Conservation (phyloP, 768 basidiomycete genomes). For the Aureoboletus auriporus region DNA sequence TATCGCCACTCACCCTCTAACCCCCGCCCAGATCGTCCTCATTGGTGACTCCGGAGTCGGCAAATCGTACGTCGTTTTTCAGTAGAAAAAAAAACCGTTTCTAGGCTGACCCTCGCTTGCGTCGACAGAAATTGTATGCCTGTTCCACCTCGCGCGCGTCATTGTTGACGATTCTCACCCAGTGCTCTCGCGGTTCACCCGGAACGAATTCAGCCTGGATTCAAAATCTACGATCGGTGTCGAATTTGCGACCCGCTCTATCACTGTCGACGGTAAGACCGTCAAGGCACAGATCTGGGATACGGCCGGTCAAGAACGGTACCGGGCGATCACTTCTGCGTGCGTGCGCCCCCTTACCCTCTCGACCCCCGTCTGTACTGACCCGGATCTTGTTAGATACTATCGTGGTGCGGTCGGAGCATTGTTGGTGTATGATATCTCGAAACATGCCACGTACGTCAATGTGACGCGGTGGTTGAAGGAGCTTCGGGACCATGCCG, state of each 20-base stretch:
- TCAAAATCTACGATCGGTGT: constrained; percentile 99
- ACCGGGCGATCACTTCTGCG: constrained; percentile 97
- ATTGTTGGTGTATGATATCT: constrained; percentile 90
- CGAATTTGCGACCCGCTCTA: constrained; percentile 95
- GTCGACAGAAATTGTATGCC: constrained; percentile 33
- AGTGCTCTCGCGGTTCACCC: constrained; percentile 99
- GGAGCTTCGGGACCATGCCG: constrained; percentile 93
- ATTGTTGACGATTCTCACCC: constrained; percentile 1
- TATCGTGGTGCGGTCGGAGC: constrained; percentile 97
- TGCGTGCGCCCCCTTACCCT: constrained; percentile 33
- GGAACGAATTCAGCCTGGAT: constrained; percentile 98
- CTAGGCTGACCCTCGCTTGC: background rate
- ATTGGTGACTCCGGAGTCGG: constrained; percentile 99
- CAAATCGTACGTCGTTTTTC: constrained; percentile 81
- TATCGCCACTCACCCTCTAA: background rate
- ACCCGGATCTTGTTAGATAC: constrained; percentile 51
- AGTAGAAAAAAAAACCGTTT: constrained; percentile 6
- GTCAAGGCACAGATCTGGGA: constrained; percentile 99
- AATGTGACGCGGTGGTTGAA: constrained; percentile 96
- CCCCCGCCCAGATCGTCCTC: constrained; percentile 76
- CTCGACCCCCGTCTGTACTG: background rate
- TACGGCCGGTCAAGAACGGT: constrained; percentile 97
- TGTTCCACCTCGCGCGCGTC: background rate
- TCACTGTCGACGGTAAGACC: constrained; percentile 93
- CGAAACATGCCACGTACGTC: constrained; percentile 90